Percentiles rank a stretch among this genome's conserved stretches.
These are phyloP conservation scores for Fabrea salina DNA, from an alignment of 169 alveolate species.

Conservation along the genomic window DNA sequence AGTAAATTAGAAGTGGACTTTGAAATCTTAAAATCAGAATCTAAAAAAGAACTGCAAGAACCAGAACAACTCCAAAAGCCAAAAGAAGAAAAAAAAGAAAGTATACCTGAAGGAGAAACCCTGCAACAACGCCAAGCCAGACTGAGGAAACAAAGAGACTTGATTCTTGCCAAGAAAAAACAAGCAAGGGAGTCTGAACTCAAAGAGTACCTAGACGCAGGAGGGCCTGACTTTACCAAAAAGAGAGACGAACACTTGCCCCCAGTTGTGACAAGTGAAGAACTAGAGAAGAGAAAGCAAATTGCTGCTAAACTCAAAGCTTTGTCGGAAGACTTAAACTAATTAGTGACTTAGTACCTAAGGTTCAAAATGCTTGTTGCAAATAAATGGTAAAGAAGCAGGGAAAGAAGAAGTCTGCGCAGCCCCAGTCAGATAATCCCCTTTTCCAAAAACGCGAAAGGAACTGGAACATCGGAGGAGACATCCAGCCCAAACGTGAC, in stretches of 20 bases:
- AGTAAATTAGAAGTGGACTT: too few relatives aligned
- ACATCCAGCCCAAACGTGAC: conserved; percentile 88
- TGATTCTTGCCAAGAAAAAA: background rate
- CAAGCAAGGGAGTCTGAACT: background rate
- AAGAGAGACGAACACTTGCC: background rate
- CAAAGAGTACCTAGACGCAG: background rate
- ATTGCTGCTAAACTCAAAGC: background rate
- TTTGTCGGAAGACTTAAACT: too few relatives aligned
- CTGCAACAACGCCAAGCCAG: background rate
- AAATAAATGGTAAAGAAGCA: background rate
- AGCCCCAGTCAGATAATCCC: conserved; percentile 50
- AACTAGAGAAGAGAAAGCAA: conserved; percentile 8
- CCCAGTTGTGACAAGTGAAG: conserved; percentile 16
- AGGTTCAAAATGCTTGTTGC: too few relatives aligned
- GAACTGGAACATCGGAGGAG: conserved; percentile 89
- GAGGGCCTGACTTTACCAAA: background rate
- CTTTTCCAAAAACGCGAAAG: conserved; percentile 74
- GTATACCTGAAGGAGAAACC: background rate
- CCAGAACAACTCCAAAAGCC: too few relatives aligned
- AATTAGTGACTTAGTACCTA: too few relatives aligned
- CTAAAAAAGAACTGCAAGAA: too few relatives aligned
- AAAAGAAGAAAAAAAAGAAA: conserved; percentile 4
- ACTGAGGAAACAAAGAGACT: background rate
- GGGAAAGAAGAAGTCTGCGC: background rate
- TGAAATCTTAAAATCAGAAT: too few relatives aligned